Percentiles rank a stretch among this genome's conserved stretches.
These are phyloP conservation scores for Grammothele lineata DNA, from an alignment of 768 basidiomycete species.

Conservation along the genomic window DNA sequence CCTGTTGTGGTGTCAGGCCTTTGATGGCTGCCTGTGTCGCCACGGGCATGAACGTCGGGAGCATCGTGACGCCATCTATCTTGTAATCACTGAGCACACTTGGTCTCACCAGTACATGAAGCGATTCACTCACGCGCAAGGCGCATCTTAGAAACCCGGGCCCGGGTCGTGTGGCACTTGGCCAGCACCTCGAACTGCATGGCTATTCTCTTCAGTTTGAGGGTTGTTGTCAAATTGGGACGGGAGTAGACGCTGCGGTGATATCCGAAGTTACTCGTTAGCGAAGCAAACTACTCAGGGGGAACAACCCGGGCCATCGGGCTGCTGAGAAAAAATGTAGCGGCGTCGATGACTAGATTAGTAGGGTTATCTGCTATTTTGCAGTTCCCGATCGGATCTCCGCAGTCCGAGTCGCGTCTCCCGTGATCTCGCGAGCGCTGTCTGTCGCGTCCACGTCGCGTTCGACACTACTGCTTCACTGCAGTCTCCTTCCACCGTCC, in stretches of 20 bases:
- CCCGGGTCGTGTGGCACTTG: constrained; percentile 75
- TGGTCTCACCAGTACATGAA: constrained; percentile 1
- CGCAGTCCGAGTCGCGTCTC: no score
- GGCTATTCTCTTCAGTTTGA: constrained; percentile 6
- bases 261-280: no score
- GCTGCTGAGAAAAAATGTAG: no score
- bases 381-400: no score
- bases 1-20: constrained; percentile 81
- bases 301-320: no score
- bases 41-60: constrained; percentile 93
- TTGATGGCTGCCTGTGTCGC: constrained; percentile 92
- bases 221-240: background rate
- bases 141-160: constrained; percentile 82
- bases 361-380: no score
- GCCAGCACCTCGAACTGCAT: constrained; percentile 87
- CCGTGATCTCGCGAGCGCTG: no score
- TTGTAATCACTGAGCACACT: constrained; percentile 1
- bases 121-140: constrained; percentile 58
- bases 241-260: no score
- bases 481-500: no score
- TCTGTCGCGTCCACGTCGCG: constrained; percentile 2
- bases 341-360: no score
- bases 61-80: constrained; percentile 73
- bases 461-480: background rate
- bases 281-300: no score